Percentiles rank a stretch among this genome's conserved stretches.
These are phyloP conservation scores for Rhodocollybia butyracea DNA, from an alignment of 768 basidiomycete genomes.

Conservation along the genomic window DNA sequence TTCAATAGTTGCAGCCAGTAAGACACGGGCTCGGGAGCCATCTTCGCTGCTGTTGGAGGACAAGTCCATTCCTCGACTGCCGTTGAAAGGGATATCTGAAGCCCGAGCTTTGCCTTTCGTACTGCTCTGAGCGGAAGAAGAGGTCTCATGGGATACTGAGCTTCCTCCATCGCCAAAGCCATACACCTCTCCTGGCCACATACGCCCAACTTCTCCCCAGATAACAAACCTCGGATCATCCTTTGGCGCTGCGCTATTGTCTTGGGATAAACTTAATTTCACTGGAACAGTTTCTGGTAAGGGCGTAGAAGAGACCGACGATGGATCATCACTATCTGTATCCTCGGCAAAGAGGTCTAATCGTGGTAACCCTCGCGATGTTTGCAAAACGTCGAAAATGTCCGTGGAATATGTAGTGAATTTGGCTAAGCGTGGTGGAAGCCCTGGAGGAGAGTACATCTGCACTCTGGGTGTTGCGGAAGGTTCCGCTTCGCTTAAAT, in stretches of 20 bases:
- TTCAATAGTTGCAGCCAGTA: conserved; percentile 91
- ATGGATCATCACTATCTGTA: background rate
- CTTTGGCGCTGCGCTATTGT: conserved; percentile 68
- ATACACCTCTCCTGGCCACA: background rate
- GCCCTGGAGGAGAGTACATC: conserved; percentile 34
- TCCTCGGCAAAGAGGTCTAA: conserved; percentile 58
- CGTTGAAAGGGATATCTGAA: conserved; percentile 20
- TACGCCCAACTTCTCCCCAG: conserved; percentile 63
- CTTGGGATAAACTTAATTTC: conserved; percentile 63
- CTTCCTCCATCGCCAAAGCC: conserved; percentile 36
- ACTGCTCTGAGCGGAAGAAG: conserved; percentile 33
- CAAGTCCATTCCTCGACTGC: background rate
- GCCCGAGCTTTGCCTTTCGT: conserved; percentile 28
- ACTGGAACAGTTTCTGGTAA: conserved; percentile 58
- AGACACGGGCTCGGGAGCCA: conserved; percentile 34
- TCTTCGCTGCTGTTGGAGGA: conserved; percentile 8
- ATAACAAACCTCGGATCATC: conserved; percentile 91
- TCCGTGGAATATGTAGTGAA: conserved; percentile 54
- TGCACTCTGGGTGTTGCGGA: background rate
- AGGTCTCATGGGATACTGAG: conserved; percentile 37
- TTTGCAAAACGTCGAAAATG: conserved; percentile 80
- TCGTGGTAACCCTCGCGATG: conserved; percentile 71
- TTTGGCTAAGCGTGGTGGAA: conserved; percentile 44
- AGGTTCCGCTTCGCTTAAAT: background rate
- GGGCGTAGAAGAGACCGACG: background rate